Evolutionary conservation across 495 filamentous ascomycete genomes (phyloP).

Genomic region (Cenococcum geophilum): DNA sequence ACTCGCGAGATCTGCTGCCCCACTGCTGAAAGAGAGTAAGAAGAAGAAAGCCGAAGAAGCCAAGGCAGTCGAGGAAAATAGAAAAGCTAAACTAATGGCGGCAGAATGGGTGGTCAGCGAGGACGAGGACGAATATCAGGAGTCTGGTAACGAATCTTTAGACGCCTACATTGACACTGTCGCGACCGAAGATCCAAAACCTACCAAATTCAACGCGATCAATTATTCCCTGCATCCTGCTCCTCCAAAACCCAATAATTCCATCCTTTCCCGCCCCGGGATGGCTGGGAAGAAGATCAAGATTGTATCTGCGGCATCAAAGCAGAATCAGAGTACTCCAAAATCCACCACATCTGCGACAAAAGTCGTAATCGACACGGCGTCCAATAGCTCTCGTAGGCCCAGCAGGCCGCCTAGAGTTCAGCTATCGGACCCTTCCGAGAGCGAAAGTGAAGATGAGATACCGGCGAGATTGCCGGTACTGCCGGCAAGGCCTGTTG

Average conservation of each 20-base stretch:
- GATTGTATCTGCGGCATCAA: slow-evolving; percentile 12
- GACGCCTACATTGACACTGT: slow-evolving; percentile 24
- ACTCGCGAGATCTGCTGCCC: slow-evolving; percentile 18
- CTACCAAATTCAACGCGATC: slow-evolving; percentile 1
- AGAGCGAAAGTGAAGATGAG: slow-evolving; percentile 18
- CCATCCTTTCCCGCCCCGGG: slow-evolving; percentile 8
- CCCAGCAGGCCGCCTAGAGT: background rate
- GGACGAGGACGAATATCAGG: slow-evolving; percentile 10
- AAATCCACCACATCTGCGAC: background rate
- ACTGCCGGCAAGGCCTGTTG: background rate
- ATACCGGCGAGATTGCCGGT: slow-evolving; percentile 21
- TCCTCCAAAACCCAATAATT: slow-evolving; percentile 2
- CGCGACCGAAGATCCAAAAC: slow-evolving; percentile 6
- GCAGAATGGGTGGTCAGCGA: slow-evolving; percentile 5
- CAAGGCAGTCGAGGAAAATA: slow-evolving; percentile 22
- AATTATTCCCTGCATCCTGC: slow-evolving; percentile 6
- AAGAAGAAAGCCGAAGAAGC: background rate
- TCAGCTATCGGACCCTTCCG: slow-evolving; percentile 9
- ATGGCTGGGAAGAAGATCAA: slow-evolving; percentile 16
- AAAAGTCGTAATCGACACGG: background rate
- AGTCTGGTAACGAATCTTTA: slow-evolving; percentile 17
- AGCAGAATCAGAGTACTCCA: background rate
- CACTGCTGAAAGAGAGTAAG: background rate
- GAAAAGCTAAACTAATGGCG: slow-evolving; percentile 24
- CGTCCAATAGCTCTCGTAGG: background rate